Conservation (phyloP, 371 early-diverging fungal genomes). For the Lichtheimia ramosa region DNA sequence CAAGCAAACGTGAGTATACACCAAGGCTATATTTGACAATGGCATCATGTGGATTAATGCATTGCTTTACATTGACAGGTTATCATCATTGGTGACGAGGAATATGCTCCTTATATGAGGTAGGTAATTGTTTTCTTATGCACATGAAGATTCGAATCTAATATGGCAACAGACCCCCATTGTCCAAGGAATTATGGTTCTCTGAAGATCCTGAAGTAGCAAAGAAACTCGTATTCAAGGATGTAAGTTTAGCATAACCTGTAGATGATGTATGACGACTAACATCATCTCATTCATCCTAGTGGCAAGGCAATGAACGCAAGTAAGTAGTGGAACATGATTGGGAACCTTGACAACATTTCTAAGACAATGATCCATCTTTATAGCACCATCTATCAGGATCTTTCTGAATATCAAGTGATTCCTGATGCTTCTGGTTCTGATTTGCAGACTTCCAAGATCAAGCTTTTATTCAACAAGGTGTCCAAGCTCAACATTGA, state of each 20-base stretch:
- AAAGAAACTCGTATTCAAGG: slow-evolving; percentile 60
- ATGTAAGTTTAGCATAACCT: too few species aligned
- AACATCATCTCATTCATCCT: not conserved
- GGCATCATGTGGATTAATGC: too few species aligned
- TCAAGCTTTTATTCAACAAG: slow-evolving; percentile 51
- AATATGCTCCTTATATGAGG: slow-evolving; percentile 69
- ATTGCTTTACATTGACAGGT: slow-evolving; percentile 27
- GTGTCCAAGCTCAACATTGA: slow-evolving; percentile 65
- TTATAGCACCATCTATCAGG: slow-evolving; percentile 39
- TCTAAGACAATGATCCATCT: not conserved
- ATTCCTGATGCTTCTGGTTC: slow-evolving; percentile 44
- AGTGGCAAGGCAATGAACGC: slow-evolving; percentile 72
- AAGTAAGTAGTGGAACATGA: slow-evolving; percentile 31
- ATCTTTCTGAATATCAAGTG: slow-evolving; percentile 37
- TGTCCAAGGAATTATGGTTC: slow-evolving; percentile 81
- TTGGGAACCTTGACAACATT: not conserved
- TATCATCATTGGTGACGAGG: slow-evolving; percentile 69
- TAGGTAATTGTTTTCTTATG: slow-evolving; percentile 5
- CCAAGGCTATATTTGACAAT: not conserved
- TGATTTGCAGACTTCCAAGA: slow-evolving; percentile 41
- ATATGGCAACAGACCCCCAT: slow-evolving; percentile 47
- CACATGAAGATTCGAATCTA: not conserved
- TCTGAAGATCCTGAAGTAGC: slow-evolving; percentile 51
- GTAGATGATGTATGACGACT: too few species aligned
- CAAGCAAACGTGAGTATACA: slow-evolving; percentile 52